phyloP scores from a whole-genome alignment of 768 basidiomycete species.

The Hemileccinum impolitum region DNA sequence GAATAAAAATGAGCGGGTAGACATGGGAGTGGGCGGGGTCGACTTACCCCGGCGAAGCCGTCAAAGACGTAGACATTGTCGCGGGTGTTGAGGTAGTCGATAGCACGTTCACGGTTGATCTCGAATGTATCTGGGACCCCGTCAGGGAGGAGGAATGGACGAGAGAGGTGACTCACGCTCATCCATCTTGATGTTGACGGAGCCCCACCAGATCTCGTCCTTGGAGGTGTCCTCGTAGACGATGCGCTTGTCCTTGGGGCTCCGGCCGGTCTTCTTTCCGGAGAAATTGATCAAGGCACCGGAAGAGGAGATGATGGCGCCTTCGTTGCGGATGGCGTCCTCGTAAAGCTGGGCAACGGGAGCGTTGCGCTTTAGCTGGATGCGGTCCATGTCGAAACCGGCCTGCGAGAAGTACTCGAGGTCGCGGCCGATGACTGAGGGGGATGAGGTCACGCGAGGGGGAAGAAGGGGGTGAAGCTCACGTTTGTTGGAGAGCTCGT shows the following conservation, averaged over 20 bases:
- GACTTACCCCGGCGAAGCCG: slow-evolving; percentile 81
- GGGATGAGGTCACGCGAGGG: slow-evolving; percentile 9
- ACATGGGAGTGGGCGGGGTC: not conserved
- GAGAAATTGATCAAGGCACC: slow-evolving; percentile 99
- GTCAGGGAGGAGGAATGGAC: not conserved
- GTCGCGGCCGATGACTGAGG: slow-evolving; percentile 82
- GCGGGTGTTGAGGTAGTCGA: slow-evolving; percentile 97
- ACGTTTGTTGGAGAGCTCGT: slow-evolving; percentile 59
- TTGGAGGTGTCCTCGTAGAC: slow-evolving; percentile 96
- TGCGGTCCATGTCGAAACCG: slow-evolving; percentile 98
- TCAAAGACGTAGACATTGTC: slow-evolving; percentile 99
- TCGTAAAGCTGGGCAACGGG: slow-evolving; percentile 90
- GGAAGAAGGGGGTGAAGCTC: slow-evolving; percentile 27
- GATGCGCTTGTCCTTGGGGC: slow-evolving; percentile 99
- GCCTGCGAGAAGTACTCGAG: slow-evolving; percentile 98
- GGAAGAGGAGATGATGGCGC: slow-evolving; percentile 93
- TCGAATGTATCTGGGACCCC: slow-evolving; percentile 84
- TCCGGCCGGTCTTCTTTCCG: slow-evolving; percentile 97
- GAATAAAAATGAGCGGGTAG: slow-evolving; percentile 1
- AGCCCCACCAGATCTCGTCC: slow-evolving; percentile 99
- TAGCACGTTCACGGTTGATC: slow-evolving; percentile 97
- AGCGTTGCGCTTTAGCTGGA: slow-evolving; percentile 94
- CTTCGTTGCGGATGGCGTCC: slow-evolving; percentile 97
- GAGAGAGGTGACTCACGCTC: slow-evolving; percentile 58
- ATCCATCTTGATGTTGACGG: slow-evolving; percentile 99